These are phyloP conservation scores for Penicillium goetzii DNA, from an alignment of 495 filamentous ascomycete species.

Conservation along the genomic window DNA sequence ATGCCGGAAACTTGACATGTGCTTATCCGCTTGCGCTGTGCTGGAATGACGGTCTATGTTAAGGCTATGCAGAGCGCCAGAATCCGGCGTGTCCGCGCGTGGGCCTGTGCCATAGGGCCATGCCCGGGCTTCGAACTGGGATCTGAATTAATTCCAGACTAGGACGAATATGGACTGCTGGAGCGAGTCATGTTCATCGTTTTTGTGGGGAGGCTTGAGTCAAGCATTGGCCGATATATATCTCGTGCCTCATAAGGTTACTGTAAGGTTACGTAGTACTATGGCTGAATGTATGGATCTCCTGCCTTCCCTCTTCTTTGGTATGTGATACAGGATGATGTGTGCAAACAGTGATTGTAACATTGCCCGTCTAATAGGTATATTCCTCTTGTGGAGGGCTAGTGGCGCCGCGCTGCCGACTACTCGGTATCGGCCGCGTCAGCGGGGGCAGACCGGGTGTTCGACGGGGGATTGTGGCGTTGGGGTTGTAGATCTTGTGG, in stretches of 20 bases:
- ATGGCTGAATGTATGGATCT: no score
- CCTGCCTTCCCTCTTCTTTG: neutral
- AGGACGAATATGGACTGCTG: neutral
- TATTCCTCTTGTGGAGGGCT: neutral
- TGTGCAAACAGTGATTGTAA: neutral
- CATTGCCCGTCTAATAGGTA: no score
- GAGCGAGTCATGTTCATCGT: neutral
- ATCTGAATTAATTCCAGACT: neutral
- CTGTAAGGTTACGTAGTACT: no score
- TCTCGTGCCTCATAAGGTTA: no score
- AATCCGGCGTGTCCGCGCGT: neutral
- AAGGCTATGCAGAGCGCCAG: neutral
- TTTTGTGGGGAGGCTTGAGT: neutral
- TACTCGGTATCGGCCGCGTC: neutral
- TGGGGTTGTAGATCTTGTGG: neutral
- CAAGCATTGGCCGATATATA: neutral
- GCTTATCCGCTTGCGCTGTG: neutral
- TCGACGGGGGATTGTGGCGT: neutral
- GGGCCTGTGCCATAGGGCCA: neutral
- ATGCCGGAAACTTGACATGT: neutral
- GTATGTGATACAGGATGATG: neutral
- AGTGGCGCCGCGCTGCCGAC: constrained; percentile 1
- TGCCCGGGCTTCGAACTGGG: neutral
- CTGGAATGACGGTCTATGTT: neutral
- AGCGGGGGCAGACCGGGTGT: neutral